These are phyloP conservation scores for Talaromyces thailandensis DNA, from an alignment of 495 filamentous ascomycete species.

Conservation along the genomic window DNA sequence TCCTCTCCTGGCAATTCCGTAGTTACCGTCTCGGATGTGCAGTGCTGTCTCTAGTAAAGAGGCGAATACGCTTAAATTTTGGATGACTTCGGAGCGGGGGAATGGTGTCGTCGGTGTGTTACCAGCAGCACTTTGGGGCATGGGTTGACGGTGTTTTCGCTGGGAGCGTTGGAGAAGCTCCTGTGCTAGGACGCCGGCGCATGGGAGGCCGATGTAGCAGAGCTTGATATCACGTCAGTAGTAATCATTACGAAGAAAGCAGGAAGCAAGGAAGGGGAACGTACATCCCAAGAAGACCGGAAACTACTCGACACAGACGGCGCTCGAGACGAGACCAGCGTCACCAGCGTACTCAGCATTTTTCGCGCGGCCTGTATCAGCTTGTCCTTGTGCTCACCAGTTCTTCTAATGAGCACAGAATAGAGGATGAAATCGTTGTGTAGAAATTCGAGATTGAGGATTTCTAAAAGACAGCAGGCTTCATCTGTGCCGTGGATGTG, in stretches of 20 bases:
- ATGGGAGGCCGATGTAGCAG: conserved; percentile 38
- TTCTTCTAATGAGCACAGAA: conserved; percentile 36
- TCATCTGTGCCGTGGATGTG: conserved; percentile 11
- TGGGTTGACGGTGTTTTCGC: not conserved
- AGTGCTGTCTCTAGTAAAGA: conserved; percentile 18
- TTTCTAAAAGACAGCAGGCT: not conserved
- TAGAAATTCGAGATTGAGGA: conserved; percentile 32
- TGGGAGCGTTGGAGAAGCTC: conserved; percentile 34
- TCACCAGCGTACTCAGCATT: conserved; percentile 33
- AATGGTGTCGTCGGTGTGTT: not conserved
- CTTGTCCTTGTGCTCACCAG: conserved; percentile 26
- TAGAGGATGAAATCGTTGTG: conserved; percentile 47
- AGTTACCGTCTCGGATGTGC: conserved; percentile 13
- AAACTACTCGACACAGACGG: not conserved
- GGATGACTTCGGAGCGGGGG: conserved; percentile 46
- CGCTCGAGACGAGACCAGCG: conserved; percentile 10
- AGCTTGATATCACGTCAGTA: conserved; percentile 12
- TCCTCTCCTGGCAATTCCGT: conserved; percentile 13
- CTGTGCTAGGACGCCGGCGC: conserved; percentile 44
- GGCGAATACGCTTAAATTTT: conserved; percentile 46
- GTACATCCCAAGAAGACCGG: not conserved
- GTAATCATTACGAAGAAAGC: not conserved
- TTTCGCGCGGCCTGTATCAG: conserved; percentile 38
- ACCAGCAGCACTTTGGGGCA: not conserved
- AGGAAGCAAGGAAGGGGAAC: not conserved